These are phyloP conservation scores for Eurotiales sp. DNA, from an alignment of 2,329 filamentous ascomycete genomes.

Conservation along the genomic window DNA sequence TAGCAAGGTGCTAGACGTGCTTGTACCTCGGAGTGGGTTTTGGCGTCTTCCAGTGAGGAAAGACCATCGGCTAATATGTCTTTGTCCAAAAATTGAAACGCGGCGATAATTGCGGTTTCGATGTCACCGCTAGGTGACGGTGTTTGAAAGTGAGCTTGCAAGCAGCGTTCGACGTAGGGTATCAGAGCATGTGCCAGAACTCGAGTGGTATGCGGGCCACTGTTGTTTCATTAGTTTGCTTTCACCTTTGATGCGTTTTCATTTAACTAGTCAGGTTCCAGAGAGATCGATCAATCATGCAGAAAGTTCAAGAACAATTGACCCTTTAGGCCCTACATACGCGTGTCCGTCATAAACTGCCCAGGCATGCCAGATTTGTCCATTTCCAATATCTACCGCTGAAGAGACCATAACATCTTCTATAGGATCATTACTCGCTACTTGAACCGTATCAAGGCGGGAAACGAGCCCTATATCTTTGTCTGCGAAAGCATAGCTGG, in stretches of 20 bases:
- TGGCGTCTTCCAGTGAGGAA: not conserved
- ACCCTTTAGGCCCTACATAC: not conserved
- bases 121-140: not conserved
- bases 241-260: no score
- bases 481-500: not conserved
- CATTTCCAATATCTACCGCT: not conserved
- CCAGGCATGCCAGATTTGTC: not conserved
- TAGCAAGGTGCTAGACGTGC: conserved; percentile 28
- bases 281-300: no score
- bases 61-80: conserved; percentile 1
- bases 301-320: no score
- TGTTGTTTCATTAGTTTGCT: not conserved
- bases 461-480: not conserved
- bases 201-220: not conserved
- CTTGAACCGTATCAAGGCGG: not conserved
- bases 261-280: not conserved
- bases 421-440: not conserved
- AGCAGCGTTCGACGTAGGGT: not conserved
- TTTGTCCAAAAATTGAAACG: not conserved
- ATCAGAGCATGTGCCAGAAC: not conserved
- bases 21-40: conserved; percentile 18
- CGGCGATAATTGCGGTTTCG: not conserved
- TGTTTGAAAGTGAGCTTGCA: not conserved
- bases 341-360: not conserved
- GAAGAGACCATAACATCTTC: not conserved